Conservation (phyloP, 345 rosid genomes). For the Geranium brycei region DNA sequence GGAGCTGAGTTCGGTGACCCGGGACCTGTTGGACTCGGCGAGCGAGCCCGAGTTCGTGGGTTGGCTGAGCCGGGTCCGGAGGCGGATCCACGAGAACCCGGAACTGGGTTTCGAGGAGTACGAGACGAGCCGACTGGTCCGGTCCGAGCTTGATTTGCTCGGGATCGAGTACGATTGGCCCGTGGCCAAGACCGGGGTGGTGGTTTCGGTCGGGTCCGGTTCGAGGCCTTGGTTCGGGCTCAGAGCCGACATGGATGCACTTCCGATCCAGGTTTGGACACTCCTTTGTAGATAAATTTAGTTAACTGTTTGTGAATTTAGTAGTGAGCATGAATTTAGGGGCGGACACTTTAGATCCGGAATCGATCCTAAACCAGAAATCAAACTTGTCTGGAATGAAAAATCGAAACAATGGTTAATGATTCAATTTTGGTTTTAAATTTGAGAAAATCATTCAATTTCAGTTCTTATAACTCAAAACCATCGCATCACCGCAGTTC, state of each 20-base stretch:
- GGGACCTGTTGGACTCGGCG: constrained; percentile 21
- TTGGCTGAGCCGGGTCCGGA: constrained; percentile 27
- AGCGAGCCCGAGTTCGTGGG: constrained; percentile 26
- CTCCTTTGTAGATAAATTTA: not conserved
- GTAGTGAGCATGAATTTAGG: too few relatives aligned
- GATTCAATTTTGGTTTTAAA: too few relatives aligned
- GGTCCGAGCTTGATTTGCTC: constrained; percentile 28
- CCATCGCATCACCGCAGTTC: too few relatives aligned
- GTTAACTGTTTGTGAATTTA: too few relatives aligned
- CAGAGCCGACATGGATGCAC: constrained; percentile 38
- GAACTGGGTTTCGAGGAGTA: constrained; percentile 36
- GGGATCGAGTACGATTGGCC: constrained; percentile 39
- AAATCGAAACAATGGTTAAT: too few relatives aligned
- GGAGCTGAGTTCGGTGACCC: constrained; percentile 13
- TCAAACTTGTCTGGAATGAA: too few relatives aligned
- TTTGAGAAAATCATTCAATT: too few relatives aligned
- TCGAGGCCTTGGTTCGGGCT: constrained; percentile 26
- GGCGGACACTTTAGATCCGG: too few relatives aligned
- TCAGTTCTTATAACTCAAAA: too few relatives aligned
- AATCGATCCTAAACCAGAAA: too few relatives aligned
- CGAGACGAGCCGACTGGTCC: constrained; percentile 25
- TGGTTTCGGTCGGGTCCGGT: constrained; percentile 35
- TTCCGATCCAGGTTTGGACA: constrained; percentile 21
- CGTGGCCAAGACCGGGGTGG: constrained; percentile 36
- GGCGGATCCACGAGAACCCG: constrained; percentile 41